phyloP scores from a whole-genome alignment of 164 flowering plant species.

The Taxillus chinensis region DNA sequence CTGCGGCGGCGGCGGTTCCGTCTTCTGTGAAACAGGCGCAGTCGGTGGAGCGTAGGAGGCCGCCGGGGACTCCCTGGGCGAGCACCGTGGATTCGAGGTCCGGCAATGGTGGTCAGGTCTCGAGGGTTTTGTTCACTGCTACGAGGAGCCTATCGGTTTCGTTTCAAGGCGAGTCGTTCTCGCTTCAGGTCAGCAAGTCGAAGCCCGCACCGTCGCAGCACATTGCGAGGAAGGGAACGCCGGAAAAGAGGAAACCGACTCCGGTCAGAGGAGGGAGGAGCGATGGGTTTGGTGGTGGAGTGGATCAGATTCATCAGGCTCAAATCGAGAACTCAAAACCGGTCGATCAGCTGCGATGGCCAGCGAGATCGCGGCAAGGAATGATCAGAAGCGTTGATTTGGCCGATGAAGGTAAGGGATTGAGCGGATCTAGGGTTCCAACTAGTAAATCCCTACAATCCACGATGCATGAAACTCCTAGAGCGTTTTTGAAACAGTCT shows the following conservation, averaged over 20 bases:
- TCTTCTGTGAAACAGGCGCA: conserved; percentile 33
- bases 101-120: conserved; percentile 15
- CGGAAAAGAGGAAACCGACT: conserved; percentile 37
- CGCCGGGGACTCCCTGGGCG: conserved; percentile 30
- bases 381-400: conserved; percentile 37
- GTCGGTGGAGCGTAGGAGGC: conserved; percentile 39
- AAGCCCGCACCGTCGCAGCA: conserved; percentile 30
- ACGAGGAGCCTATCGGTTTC: conserved; percentile 55
- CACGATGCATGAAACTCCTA: too few species aligned
- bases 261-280: conserved; percentile 19
- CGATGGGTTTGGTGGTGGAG: not conserved
- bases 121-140: conserved; percentile 35
- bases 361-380: conserved; percentile 26
- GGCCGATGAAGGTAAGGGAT: conserved; percentile 22
- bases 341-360: conserved; percentile 45
- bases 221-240: conserved; percentile 28
- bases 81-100: conserved; percentile 14
- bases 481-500: conserved; percentile 12
- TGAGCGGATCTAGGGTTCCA: conserved; percentile 25
- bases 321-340: conserved; percentile 24
- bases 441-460: conserved; percentile 22
- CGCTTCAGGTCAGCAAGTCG: conserved; percentile 31
- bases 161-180: conserved; percentile 55
- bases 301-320: conserved; percentile 11
- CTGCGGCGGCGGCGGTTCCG: conserved; percentile 10